Base-by-base conservation (phyloP, 1,139 yeast genomes). In the Saccharomycopsis hybrid region DNA sequence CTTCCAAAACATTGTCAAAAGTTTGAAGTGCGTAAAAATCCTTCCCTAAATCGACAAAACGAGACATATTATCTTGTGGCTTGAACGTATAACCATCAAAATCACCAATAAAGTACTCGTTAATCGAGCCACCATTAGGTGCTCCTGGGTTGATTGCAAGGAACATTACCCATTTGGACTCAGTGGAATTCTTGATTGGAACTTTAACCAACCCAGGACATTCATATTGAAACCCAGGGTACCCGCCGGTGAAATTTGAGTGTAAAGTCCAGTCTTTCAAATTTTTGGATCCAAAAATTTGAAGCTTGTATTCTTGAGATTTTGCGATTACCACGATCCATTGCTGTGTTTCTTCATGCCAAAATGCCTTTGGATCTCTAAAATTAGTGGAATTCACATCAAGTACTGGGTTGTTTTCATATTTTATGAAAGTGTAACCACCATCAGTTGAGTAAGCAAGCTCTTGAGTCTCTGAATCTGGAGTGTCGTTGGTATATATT, bases 291-390 rank as follows among this genome's bases (percentile, higher is more conserved):
- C 63, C 58, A 54, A 61, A 69, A 45, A 69, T 61, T 43, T 58
- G 60, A 30, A 69, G 54, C 42, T 60, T 59, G 56, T 60, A 69
- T 46, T 64, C 62, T 41, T 67, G 71, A 7, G 69, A 53, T 41
- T 59, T 55, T 11, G 67, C 70, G 30, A 66, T 61, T 4, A 63
- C 60, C 70, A 68, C 65, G 41, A 68, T 58, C 73, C 73, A 69
- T 48, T 62, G 60, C 35, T 58, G 45, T 8, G 64, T 55, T 36
- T 59, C 61, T 13, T 57, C 64, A 46, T 66, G 66, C 71, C 71
- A 69, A 47, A 66, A 60, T 3, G 69, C 73, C 55, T 68, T 68
- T 13, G 73, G 73, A 54, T 69, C 73, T 47, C 73, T 62, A 56
- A 67, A 69, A 40, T 68, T 64, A 2, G 65, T 52, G 9, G 62